Evolutionary conservation across 1,139 yeast species (phyloP), one percentile per base, ranked within the genome.

Genomic region (Saccharomyces pastorianus): DNA sequence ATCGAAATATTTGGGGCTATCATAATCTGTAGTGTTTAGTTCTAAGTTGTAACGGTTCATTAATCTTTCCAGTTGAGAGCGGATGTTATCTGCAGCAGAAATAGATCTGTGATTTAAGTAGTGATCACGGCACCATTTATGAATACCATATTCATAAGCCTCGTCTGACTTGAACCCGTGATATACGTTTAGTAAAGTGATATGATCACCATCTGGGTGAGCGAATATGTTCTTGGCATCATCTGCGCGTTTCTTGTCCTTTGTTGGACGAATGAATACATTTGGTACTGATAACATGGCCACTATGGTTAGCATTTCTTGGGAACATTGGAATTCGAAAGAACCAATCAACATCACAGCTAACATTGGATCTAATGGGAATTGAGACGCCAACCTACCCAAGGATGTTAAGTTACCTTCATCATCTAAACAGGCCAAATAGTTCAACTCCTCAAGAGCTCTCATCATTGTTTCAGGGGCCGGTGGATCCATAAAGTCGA

Each of bases 401-500:
- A 93, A 76, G 0, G 93, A 79, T 0, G 98, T 93, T 63, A 93
- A 75, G 56, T 85, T 85, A 56, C 99, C 99, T 51, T 89, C 95
- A 68, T 93, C 97, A 60, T 90, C 89, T 56, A 93, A 78, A 74
- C 98, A 93, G 27, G 85, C 84, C 58, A 93, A 76, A 68, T 89
- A 93, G 68, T 93, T 91, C 67, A 93, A 79, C 71, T 93, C 99
- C 71, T 93, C 99, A 61, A 93, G 76, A 0, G 99, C 98, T 70
- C 98, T 81, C 98, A 93, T 91, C 98, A 93, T 93, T 7, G 99
- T 93, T 72, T 93, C 99, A 4, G 98, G 98, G 0, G 99, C 98
- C 13, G 99, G 99, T 6, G 99, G 98, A 68, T 93, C 99, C 96
- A 93, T 93, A 67, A 93, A 93, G 71, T 93, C 99, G 68, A 93